These are phyloP conservation scores for Didymella segeticola DNA, from an alignment of 2,329 filamentous ascomycete genomes.

Conservation along the genomic window DNA sequence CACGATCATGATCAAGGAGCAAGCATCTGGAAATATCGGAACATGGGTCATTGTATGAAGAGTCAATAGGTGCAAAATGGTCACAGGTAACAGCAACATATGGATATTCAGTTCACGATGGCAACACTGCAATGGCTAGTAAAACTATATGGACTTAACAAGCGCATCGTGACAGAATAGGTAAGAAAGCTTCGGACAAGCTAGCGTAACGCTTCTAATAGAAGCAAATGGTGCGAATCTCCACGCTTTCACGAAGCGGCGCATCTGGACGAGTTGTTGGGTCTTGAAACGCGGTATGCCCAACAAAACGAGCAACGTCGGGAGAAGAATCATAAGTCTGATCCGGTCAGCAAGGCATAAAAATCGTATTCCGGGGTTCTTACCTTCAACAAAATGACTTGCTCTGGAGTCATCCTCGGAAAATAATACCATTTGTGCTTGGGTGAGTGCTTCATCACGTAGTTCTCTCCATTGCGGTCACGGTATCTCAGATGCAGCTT, in stretches of 20 bases:
- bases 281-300: constrained; percentile 51
- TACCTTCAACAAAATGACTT: constrained; percentile 49
- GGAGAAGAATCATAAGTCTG: constrained; percentile 47
- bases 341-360: neutral
- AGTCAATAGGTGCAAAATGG: too few relatives aligned
- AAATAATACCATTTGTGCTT: constrained; percentile 53
- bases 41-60: too few relatives aligned
- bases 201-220: too few relatives aligned
- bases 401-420: constrained; percentile 46
- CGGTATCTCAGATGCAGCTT: constrained; percentile 50
- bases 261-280: constrained; percentile 42
- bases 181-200: too few relatives aligned
- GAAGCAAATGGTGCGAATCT: constrained; percentile 52
- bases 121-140: too few relatives aligned
- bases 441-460: constrained; percentile 46
- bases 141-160: too few relatives aligned
- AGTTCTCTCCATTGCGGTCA: constrained; percentile 52
- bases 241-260: constrained; percentile 48
- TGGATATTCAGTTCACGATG: too few relatives aligned
- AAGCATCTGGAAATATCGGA: too few relatives aligned
- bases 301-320: constrained; percentile 47
- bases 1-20: too few relatives aligned
- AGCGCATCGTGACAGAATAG: too few relatives aligned
- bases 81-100: too few relatives aligned
- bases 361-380: neutral